These are phyloP conservation scores for Scheffersomyces illinoinensis DNA, from an alignment of 1,139 yeast genomes.

Conservation along the genomic window DNA sequence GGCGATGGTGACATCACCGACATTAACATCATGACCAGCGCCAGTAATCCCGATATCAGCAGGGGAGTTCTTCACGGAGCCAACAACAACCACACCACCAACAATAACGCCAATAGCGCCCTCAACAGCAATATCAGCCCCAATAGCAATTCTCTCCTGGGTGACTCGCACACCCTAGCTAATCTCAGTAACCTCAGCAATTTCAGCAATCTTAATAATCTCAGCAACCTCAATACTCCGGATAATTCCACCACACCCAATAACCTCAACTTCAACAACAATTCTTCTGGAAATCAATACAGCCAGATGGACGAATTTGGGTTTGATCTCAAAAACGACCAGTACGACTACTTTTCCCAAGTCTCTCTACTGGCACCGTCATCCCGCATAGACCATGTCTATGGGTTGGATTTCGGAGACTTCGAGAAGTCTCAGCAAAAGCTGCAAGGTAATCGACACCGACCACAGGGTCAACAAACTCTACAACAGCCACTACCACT, in stretches of 20 bases:
- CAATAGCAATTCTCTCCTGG: not conserved
- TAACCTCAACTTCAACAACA: not conserved
- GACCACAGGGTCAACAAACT: not conserved
- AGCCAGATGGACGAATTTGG: not conserved
- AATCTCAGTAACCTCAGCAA: not conserved
- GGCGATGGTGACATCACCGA: not conserved
- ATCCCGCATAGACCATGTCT: slow-evolving; percentile 10
- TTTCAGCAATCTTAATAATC: not conserved
- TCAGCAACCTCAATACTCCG: not conserved
- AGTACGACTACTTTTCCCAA: slow-evolving; percentile 10
- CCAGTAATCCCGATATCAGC: not conserved
- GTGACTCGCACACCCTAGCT: not conserved
- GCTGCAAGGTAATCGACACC: not conserved
- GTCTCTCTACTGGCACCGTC: slow-evolving; percentile 9
- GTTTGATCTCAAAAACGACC: not conserved
- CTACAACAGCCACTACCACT: not conserved
- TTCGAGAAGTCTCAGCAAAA: not conserved
- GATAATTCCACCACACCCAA: not conserved
- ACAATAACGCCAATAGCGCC: not conserved
- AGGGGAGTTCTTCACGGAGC: not conserved
- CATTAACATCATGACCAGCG: not conserved
- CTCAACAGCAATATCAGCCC: not conserved
- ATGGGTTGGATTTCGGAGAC: not conserved
- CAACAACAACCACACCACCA: not conserved
- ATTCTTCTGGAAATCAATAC: not conserved